These are phyloP conservation scores for Domatiomyces catenatus DNA, from an alignment of 2,329 filamentous ascomycete genomes.

Conservation along the genomic window DNA sequence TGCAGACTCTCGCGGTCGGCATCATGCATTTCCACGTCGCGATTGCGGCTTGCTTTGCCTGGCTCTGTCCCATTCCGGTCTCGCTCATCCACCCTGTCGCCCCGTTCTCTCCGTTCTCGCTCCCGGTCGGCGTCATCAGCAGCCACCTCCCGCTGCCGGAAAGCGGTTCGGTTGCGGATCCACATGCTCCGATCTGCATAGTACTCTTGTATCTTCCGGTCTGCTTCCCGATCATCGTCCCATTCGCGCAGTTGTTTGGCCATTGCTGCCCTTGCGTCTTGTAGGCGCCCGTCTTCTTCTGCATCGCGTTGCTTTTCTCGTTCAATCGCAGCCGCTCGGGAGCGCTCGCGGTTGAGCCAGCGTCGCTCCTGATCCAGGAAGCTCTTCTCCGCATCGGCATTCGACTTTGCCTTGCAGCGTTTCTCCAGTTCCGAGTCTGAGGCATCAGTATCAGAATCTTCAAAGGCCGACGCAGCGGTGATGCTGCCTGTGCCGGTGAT, in stretches of 20 bases:
- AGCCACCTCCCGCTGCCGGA: conserved; percentile 57
- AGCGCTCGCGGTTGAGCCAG: conserved; percentile 80
- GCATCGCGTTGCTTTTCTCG: conserved; percentile 69
- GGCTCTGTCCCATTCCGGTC: not conserved
- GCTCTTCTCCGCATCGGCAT: conserved; percentile 60
- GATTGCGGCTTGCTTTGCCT: not conserved
- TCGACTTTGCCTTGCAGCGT: conserved; percentile 53
- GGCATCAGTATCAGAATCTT: conserved; percentile 77
- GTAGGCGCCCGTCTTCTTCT: conserved; percentile 52
- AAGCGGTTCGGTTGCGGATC: conserved; percentile 63
- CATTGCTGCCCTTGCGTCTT: conserved; percentile 50
- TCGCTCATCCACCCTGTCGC: conserved; percentile 51
- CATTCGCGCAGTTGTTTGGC: conserved; percentile 62
- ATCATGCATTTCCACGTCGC: conserved; percentile 53
- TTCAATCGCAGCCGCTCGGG: conserved; percentile 67
- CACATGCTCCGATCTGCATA: conserved; percentile 75
- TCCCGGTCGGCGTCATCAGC: conserved; percentile 71
- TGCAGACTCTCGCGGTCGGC: not conserved
- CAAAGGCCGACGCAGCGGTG: conserved; percentile 43
- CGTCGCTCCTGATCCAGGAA: conserved; percentile 76
- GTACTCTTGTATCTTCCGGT: conserved; percentile 60
- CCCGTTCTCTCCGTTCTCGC: conserved; percentile 63
- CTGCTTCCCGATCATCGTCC: conserved; percentile 74
- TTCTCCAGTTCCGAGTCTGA: conserved; percentile 74
- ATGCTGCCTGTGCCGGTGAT: conserved; percentile 56